Evolutionary conservation across 1,139 yeast species (phyloP), one percentile per base, ranked within the genome.

Genomic region (Hanseniaspora sp.): DNA sequence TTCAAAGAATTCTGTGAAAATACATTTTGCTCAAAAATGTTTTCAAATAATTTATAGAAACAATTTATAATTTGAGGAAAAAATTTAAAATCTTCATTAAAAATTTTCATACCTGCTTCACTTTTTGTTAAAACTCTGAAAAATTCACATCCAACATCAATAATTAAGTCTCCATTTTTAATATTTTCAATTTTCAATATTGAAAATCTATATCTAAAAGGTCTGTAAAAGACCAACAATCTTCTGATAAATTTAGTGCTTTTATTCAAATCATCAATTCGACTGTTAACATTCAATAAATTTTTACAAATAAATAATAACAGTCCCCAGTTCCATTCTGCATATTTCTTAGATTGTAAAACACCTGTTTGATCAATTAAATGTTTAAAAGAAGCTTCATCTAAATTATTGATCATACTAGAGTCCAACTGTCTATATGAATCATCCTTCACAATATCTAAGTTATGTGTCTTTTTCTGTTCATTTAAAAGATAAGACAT

Each of bases 291-390:
- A 56, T 79, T 67, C 29, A 92, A 69, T 0, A 96, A 95, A 0
- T 96, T 96, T 60, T 78, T 84, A 57, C 88, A 76, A 28, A 92
- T 69, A 55, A 79, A 83, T 8, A 77, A 70, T 1, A 90, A 70
- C 1, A 81, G 71, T 35, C 76, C 77, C 95, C 97, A 90, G 63
- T 88, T 83, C 99, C 99, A 94, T 53, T 80, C 82, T 4, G 80
- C 74, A 63, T 76, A 88, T 54, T 83, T 87, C 63, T 90, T 92
- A 0, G 95, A 81, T 7, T 83, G 76, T 46, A 87, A 67, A 1
- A 92, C 88, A 59, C 76, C 80, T 0, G 95, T 80, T 52, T 82
- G 82, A 43, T 72, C 70, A 7, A 92, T 73, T 70, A 86, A 72
- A 55, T 76, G 74, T 60, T 84, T 82, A 61, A 90, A 79, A 49